A percentile compares a stretch with the other conserved stretches of the same genome.
These are phyloP conservation scores for Cystofilobasidium capitatum DNA, from an alignment of 768 basidiomycete genomes.

Conservation along the genomic window DNA sequence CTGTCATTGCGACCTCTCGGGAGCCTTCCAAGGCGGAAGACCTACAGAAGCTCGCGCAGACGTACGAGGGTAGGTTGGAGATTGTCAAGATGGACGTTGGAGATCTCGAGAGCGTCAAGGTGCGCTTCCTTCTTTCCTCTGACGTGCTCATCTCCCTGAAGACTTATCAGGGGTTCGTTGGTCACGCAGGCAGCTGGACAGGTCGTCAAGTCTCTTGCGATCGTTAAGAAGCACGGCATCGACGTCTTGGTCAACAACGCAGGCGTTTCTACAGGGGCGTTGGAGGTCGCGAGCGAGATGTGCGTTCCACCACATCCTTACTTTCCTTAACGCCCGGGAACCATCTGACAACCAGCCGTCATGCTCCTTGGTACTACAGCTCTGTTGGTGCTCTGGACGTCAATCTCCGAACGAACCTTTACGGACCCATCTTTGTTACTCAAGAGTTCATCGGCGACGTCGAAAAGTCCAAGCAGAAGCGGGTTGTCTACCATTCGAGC, in stretches of 20 bases:
- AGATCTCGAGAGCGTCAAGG: conserved; percentile 7
- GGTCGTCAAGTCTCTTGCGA: not conserved
- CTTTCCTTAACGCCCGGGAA: not conserved
- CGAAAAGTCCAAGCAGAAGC: too few relatives aligned
- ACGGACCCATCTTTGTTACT: not conserved
- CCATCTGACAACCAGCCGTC: not conserved
- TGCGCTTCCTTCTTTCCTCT: not conserved
- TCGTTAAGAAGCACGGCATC: conserved; percentile 4
- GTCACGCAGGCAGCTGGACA: not conserved
- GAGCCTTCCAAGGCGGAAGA: not conserved
- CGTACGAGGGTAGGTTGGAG: not conserved
- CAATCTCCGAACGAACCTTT: not conserved
- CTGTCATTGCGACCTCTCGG: not conserved
- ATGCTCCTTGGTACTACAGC: not conserved
- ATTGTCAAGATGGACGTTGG: conserved; percentile 10
- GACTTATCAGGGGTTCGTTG: too few relatives aligned
- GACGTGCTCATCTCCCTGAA: too few relatives aligned
- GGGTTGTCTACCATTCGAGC: too few relatives aligned
- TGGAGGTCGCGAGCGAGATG: not conserved
- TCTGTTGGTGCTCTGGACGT: not conserved
- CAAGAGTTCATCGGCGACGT: not conserved
- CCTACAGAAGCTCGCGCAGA: not conserved
- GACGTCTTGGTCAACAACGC: conserved; percentile 8
- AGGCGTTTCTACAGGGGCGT: not conserved
- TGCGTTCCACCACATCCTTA: not conserved